Evolutionary conservation across 2,329 filamentous ascomycete species (phyloP).

Genomic region (Ophiostoma pallidulum): DNA sequence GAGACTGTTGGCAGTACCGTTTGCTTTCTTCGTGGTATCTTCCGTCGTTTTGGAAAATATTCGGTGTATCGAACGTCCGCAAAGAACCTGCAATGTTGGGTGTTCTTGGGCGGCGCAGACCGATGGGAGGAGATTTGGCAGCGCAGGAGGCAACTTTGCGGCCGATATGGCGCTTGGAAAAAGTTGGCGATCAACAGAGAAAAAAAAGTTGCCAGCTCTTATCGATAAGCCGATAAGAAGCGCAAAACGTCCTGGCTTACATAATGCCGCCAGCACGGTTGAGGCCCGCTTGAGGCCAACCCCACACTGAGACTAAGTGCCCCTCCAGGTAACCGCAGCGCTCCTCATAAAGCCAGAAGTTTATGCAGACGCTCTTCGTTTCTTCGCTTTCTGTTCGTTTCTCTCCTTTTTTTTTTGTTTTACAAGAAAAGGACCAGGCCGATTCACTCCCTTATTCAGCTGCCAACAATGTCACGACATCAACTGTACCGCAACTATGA

Average conservation of each 20-base stretch:
- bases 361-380: too few relatives aligned
- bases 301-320: neutral
- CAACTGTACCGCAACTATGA: conserved; percentile 38
- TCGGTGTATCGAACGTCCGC: too few relatives aligned
- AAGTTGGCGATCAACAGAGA: conserved; percentile 7
- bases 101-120: too few relatives aligned
- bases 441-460: too few relatives aligned
- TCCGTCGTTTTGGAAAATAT: too few relatives aligned
- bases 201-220: conserved; percentile 6
- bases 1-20: neutral
- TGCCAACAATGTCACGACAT: conserved; percentile 35
- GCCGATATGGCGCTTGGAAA: conserved; percentile 1
- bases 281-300: conserved; percentile 1
- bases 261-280: neutral
- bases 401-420: too few relatives aligned
- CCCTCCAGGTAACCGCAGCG: neutral
- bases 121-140: neutral
- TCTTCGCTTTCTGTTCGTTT: too few relatives aligned
- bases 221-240: conserved; percentile 7
- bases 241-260: neutral
- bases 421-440: too few relatives aligned
- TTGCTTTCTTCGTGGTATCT: too few relatives aligned
- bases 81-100: too few relatives aligned
- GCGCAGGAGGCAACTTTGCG: neutral
- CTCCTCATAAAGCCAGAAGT: neutral